phyloP scores from a whole-genome alignment of 129 eudicot genomes.

The Heracleum sosnowskyi region DNA sequence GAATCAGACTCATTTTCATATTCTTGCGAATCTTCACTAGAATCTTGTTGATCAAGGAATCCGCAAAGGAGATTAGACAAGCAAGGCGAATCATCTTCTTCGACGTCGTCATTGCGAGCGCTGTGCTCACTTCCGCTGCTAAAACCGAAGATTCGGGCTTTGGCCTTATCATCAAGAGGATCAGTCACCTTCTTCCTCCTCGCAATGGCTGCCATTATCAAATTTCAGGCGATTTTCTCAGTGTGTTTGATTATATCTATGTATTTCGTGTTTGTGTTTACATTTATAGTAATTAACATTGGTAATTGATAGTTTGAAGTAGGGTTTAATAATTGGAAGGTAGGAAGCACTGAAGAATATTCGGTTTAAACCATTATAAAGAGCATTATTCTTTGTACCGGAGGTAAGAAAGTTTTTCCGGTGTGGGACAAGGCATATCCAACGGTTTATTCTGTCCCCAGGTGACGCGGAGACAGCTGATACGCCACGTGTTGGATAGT shows the following conservation, averaged over 20 bases:
- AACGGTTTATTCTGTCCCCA: not conserved
- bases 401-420: not conserved
- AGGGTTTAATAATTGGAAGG: not conserved
- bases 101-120: constrained; percentile 26
- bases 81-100: constrained; percentile 24
- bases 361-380: not conserved
- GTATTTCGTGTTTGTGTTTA: too few relatives aligned
- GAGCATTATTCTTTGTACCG: not conserved
- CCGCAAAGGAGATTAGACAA: constrained; percentile 58
- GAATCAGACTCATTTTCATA: constrained; percentile 28
- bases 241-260: not conserved
- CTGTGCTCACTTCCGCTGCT: constrained; percentile 66
- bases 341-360: not conserved
- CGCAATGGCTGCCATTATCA: constrained; percentile 30
- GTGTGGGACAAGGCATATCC: not conserved
- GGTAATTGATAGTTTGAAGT: not conserved
- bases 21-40: not conserved
- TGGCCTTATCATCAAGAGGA: constrained; percentile 54
- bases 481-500: not conserved
- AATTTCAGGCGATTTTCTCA: too few relatives aligned
- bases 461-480: not conserved
- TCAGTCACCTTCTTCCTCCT: constrained; percentile 51
- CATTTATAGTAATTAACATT: too few relatives aligned
- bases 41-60: constrained; percentile 21
- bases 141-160: constrained; percentile 46